A percentile compares a stretch with the other conserved stretches of the same genome.
phyloP scores from a whole-genome alignment of 306 rosid species.

The Citrullus amarus region DNA sequence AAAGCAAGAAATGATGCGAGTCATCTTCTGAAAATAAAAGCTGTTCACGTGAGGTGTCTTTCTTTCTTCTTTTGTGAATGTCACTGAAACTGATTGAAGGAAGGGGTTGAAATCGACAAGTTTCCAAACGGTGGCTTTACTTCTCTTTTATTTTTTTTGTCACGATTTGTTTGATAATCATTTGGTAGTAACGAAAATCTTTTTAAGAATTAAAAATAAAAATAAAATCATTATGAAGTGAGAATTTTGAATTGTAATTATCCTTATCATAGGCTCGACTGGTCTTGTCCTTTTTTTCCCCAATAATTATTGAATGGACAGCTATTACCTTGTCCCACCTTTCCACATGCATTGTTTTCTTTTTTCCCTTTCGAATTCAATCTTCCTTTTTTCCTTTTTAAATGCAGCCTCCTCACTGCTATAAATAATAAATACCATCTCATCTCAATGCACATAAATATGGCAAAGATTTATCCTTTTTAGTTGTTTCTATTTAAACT shows the following conservation, averaged over 20 bases:
- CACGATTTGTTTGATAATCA: too few relatives aligned
- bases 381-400: background rate
- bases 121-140: background rate
- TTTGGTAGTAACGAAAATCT: too few relatives aligned
- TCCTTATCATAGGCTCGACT: too few relatives aligned
- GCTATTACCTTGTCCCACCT: background rate
- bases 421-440: too few relatives aligned
- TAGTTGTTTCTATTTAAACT: background rate
- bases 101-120: background rate
- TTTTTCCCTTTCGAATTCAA: too few relatives aligned
- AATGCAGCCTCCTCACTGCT: background rate
- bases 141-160: too few relatives aligned
- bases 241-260: too few relatives aligned
- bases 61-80: background rate
- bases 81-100: background rate
- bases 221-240: too few relatives aligned
- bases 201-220: too few relatives aligned
- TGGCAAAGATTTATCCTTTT: background rate
- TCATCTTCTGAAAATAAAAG: background rate
- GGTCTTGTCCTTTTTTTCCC: too few relatives aligned
- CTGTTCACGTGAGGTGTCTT: slow-evolving; percentile 1
- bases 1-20: background rate
- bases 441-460: background rate
- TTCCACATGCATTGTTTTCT: background rate
- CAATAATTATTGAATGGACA: too few relatives aligned